Evolutionary conservation across 495 filamentous ascomycete genomes (phyloP).

Genomic region (Choiromyces venosus): DNA sequence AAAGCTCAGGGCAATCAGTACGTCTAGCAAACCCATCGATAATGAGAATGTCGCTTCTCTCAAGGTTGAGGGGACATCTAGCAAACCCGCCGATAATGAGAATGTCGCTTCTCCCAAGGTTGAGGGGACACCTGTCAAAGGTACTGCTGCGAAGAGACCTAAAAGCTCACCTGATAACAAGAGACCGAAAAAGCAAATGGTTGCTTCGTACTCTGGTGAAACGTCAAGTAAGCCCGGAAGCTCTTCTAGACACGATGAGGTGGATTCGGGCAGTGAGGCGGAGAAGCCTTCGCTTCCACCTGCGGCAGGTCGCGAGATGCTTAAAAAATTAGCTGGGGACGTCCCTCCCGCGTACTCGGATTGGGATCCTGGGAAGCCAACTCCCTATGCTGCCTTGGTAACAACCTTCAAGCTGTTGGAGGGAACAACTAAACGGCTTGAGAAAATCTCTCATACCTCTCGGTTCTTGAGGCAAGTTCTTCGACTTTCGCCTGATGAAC

Average conservation of each 20-base stretch:
- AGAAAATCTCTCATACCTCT: conserved; percentile 81
- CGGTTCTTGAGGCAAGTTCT: conserved; percentile 89
- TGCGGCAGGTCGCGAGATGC: background rate
- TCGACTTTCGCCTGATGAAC: conserved; percentile 79
- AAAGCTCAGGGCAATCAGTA: conserved; percentile 45
- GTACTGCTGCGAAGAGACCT: background rate
- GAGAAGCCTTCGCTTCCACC: conserved; percentile 3
- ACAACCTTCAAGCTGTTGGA: conserved; percentile 91
- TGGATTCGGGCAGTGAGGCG: background rate
- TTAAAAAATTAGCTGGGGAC: background rate
- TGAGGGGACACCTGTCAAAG: background rate
- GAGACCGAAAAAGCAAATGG: background rate
- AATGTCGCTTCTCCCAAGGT: background rate
- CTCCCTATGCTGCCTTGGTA: conserved; percentile 92
- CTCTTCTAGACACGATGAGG: background rate
- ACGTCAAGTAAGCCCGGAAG: background rate
- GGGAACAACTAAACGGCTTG: conserved; percentile 81
- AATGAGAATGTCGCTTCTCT: background rate
- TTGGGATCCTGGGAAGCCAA: conserved; percentile 80
- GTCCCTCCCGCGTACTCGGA: conserved; percentile 60
- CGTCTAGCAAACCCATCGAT: background rate
- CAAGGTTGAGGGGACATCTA: background rate
- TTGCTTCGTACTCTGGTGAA: background rate
- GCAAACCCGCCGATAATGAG: background rate
- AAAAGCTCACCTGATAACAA: background rate